A percentile compares a stretch with the other conserved stretches of the same genome.
Conservation (phyloP, 495 filamentous ascomycete genomes). For the Trichoderma reesei region DNA sequence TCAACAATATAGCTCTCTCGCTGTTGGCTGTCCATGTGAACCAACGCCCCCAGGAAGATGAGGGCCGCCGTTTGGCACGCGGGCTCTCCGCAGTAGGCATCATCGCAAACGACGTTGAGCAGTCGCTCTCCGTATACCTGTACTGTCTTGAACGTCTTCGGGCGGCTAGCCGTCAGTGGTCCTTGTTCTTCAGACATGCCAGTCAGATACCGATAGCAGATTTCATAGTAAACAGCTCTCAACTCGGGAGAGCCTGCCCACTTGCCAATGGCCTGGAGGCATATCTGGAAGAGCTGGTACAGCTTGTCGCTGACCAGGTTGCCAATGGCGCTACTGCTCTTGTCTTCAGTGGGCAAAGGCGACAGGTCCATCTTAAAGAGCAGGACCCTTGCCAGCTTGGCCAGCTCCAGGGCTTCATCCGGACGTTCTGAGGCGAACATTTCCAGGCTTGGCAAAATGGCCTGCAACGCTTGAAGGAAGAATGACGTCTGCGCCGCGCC, state of each 20-base stretch:
- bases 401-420: conserved; percentile 59
- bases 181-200: conserved; percentile 52
- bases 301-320: conserved; percentile 79
- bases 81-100: conserved; percentile 77
- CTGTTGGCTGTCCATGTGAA: conserved; percentile 55
- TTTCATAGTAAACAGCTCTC: conserved; percentile 75
- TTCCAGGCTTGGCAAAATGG: conserved; percentile 79
- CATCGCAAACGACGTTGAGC: conserved; percentile 82
- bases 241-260: conserved; percentile 59
- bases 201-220: conserved; percentile 74
- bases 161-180: conserved; percentile 34
- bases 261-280: conserved; percentile 61
- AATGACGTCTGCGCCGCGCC: conserved; percentile 57
- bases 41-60: conserved; percentile 58
- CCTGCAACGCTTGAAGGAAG: conserved; percentile 72
- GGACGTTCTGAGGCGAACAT: conserved; percentile 53
- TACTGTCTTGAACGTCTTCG: conserved; percentile 63
- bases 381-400: conserved; percentile 64
- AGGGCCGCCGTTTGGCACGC: conserved; percentile 74
- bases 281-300: conserved; percentile 80
- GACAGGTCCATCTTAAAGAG: conserved; percentile 62
- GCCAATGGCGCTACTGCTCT: conserved; percentile 43
- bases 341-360: conserved; percentile 30
- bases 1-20: conserved; percentile 64
- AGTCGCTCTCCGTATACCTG: conserved; percentile 67